Evolutionary conservation across 2,329 filamentous ascomycete species (phyloP), one percentile per base, ranked within the genome.

Genomic region (Penicillium frequentans): DNA sequence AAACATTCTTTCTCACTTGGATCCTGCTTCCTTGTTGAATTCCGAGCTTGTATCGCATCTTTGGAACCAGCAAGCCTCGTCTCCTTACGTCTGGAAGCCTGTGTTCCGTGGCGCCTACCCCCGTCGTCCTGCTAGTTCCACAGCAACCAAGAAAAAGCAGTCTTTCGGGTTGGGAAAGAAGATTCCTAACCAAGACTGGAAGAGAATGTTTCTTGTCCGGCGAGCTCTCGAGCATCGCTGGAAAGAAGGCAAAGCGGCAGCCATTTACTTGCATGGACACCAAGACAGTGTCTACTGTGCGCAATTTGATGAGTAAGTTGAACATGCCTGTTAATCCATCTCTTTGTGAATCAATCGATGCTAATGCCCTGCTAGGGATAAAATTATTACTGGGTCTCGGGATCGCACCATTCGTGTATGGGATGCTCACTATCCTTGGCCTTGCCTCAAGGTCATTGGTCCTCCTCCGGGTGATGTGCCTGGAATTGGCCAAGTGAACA

Each of bases 241-340:
- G 95, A 87, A 85, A 66, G 80, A 87, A 50, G 89, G 90, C 55
- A 87, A 88, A 63, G 90, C 92, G 9, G 88, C 86, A 46, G 88
- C 91, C 0, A 86, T 96, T 55, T 98, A 97, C 73, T 83, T 99
- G 23, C 91, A 95, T 67, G 95, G 95, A 2, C 95, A 99, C 73
- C 87, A 88, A 26, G 95, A 99, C 73, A 97, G 92, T 64, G 96
- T 99, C 56, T 99, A 99, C 77, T 99, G 95, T 75, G 85, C 96
- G 55, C 95, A 99, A 71, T 99, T 98, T 72, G 95, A 99, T 73
- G 93, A 98, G 88, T 92, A 83, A 67, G 88, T 80, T 37, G 5
- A 50, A 47, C 7, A 31, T 35, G 31, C 19, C 29, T 16, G 8
- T 4, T 10, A 7, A 14, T 39, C 43, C 7, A 43, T 45, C 5